Base-by-base conservation (phyloP, 441 rosid species). In the Jatropha podagrica region DNA sequence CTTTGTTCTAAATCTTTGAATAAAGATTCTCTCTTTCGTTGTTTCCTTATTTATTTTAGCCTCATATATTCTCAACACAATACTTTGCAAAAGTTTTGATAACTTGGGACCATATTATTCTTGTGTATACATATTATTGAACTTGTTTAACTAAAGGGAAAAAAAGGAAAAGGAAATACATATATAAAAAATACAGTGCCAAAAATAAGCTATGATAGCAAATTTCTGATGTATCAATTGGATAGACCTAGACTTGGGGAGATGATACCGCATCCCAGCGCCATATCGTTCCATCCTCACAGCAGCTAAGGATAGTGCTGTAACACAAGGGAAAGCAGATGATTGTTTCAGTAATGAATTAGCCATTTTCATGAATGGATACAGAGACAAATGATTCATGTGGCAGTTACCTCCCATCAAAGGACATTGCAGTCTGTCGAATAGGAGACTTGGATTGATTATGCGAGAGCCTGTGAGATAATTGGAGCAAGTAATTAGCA, bases 241-340 rank as follows among this genome's bases (percentile, higher is more conserved):
- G 27, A 17, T 56, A 68, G 62, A 44, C 41, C 67, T 72, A 79
- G 23, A 83, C 77, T 44, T 44, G 48, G 8, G 7, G 7, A 51
- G 86, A 78, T 64, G 88, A 70, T 41, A 80, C 60, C 7, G 82
- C 87, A 81, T 96, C 98, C 98, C 99, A 93, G 8, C 99, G 95
- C 98, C 98, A 93, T 77, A 93, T 90, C 0, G 98, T 89, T 59
- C 98, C 99, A 73, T 96, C 99, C 81, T 96, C 97, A 5, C 97
- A 94, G 83, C 94, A 89, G 81, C 97, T 88, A 54, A 96, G 95
- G 75, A 96, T 96, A 60, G 93, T 96, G 86, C 99, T 96, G 93
- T 83, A 80, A 70, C 72, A 66, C 38, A n/a, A 42, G 76, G 55
- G 56, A 70, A 59, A 20, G 51, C 1, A 40, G 23, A 18, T 17